Percentiles rank a stretch among this genome's conserved stretches.
Conservation (phyloP, 768 basidiomycete genomes). For the Obba rivulosa region DNA sequence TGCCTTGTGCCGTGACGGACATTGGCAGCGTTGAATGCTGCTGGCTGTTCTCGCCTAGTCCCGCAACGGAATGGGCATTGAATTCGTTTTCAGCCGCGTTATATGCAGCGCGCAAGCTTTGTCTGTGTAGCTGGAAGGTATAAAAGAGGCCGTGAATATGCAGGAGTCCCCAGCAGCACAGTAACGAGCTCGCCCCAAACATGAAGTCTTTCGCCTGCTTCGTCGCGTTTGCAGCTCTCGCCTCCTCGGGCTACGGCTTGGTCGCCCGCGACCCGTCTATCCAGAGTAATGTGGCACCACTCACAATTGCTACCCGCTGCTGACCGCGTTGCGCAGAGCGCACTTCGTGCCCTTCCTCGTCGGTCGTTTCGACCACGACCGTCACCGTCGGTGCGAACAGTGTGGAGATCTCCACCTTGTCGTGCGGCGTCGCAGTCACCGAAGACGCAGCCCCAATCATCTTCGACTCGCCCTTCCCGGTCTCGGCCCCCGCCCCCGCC, state of each 20-base stretch:
- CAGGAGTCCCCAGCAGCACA: background rate
- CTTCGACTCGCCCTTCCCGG: background rate
- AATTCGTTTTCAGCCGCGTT: too few species aligned
- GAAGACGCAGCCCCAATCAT: conserved; percentile 2
- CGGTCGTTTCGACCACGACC: background rate
- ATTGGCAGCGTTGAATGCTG: too few species aligned
- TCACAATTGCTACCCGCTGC: background rate
- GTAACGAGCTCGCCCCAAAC: background rate
- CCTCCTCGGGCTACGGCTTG: background rate
- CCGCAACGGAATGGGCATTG: too few species aligned
- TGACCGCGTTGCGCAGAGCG: background rate
- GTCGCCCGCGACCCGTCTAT: background rate
- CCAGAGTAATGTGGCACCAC: background rate
- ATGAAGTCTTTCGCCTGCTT: background rate
- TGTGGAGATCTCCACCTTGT: conserved; percentile 9
- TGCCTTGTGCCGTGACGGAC: too few species aligned
- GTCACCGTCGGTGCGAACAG: conserved; percentile 7
- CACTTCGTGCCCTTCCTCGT: background rate
- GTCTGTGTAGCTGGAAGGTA: background rate
- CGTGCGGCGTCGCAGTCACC: conserved; percentile 5
- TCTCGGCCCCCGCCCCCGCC: background rate
- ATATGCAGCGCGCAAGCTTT: too few species aligned
- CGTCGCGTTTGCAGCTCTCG: background rate
- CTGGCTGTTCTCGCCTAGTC: too few species aligned
- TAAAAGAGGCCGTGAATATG: background rate